A percentile compares a stretch with the other conserved stretches of the same genome.
These are phyloP conservation scores for Boletus subcaerulescens DNA, from an alignment of 768 basidiomycete species.

Conservation along the genomic window DNA sequence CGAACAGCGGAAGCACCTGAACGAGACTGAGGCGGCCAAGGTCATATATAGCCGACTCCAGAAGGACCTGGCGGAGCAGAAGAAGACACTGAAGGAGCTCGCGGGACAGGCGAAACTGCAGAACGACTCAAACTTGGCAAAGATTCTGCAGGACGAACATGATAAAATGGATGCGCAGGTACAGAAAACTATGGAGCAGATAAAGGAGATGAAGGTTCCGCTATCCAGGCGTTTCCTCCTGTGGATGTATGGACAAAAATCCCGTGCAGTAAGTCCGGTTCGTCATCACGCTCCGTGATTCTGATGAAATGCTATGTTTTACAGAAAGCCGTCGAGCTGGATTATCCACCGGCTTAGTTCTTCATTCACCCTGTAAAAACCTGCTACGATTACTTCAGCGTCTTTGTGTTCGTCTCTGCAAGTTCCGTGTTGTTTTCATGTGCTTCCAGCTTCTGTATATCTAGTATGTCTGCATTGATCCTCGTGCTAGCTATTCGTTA, in stretches of 20 bases:
- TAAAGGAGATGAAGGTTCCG: conserved; percentile 18
- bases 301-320: not conserved
- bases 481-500: too few relatives aligned
- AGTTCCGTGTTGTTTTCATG: too few relatives aligned
- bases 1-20: conserved; percentile 9
- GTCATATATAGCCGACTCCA: conserved; percentile 17
- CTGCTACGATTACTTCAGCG: too few relatives aligned
- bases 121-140: conserved; percentile 11
- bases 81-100: conserved; percentile 11
- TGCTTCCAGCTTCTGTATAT: too few relatives aligned
- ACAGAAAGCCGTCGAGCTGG: conserved; percentile 7
- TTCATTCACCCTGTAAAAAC: too few relatives aligned
- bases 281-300: too few relatives aligned
- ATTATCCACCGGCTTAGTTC: not conserved
- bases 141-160: conserved; percentile 13
- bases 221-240: conserved; percentile 6
- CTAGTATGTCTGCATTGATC: too few relatives aligned
- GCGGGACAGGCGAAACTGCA: conserved; percentile 17
- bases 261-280: conserved; percentile 9
- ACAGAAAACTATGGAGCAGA: conserved; percentile 22
- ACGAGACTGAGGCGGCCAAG: conserved; percentile 25
- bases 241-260: conserved; percentile 3
- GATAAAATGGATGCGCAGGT: conserved; percentile 5
- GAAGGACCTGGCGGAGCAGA: conserved; percentile 16
- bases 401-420: too few relatives aligned